These are phyloP conservation scores for Cunninghamia lanceolata DNA, from an alignment of 75 land plant genomes.

Conservation along the genomic window DNA sequence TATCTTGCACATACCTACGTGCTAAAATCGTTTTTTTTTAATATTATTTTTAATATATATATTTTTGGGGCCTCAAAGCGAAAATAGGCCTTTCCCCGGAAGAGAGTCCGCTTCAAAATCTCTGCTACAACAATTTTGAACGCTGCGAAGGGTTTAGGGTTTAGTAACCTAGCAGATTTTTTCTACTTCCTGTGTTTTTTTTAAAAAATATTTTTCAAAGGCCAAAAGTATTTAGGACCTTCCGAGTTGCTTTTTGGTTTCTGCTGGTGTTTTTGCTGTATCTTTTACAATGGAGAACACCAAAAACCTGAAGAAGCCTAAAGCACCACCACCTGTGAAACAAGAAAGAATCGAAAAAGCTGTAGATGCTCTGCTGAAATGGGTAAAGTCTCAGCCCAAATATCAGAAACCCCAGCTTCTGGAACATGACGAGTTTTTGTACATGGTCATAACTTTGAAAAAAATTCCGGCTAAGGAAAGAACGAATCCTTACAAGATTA, in stretches of 20 bases:
- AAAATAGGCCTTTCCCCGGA: no score
- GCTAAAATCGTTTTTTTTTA: no score
- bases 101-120: no score
- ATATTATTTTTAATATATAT: no score
- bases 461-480: slow-evolving; percentile 48
- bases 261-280: not conserved
- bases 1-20: no score
- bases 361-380: slow-evolving; percentile 54
- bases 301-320: not conserved
- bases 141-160: not conserved
- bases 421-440: slow-evolving; percentile 59
- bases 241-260: not conserved
- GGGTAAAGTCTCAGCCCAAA: slow-evolving; percentile 32
- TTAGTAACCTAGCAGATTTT: not conserved
- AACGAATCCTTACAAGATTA: slow-evolving; percentile 48
- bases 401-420: slow-evolving; percentile 54
- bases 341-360: slow-evolving; percentile 23
- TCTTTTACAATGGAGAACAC: not conserved
- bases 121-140: not conserved
- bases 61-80: no score
- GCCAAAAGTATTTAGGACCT: not conserved
- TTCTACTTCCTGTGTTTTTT: not conserved
- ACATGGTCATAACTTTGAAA: slow-evolving; percentile 57
- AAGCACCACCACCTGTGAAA: slow-evolving; percentile 5
- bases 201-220: not conserved